These are phyloP conservation scores for Aurantiochytrium sp. DNA, from an alignment of 108 stramenopile genomes.

Conservation along the genomic window DNA sequence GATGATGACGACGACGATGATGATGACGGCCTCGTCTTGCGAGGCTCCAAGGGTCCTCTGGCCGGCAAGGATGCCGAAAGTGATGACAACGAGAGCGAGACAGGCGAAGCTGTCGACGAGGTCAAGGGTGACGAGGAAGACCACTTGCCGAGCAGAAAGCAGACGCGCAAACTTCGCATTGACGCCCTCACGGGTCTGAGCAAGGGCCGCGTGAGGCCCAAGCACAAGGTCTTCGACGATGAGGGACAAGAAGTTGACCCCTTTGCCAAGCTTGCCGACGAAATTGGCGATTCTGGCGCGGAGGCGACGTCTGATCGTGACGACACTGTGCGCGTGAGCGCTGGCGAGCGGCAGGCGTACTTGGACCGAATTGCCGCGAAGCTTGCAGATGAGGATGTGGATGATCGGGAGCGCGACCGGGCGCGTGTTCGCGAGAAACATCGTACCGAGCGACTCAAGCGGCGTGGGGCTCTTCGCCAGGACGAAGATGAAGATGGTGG, in stretches of 20 bases:
- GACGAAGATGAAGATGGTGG: not conserved
- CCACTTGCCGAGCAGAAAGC: conserved; percentile 52
- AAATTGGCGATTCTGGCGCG: not conserved
- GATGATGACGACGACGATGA: conserved; percentile 51
- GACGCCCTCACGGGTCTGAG: conserved; percentile 46
- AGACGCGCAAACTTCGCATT: conserved; percentile 71
- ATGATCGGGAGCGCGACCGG: not conserved
- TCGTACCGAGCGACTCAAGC: not conserved
- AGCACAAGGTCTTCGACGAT: conserved; percentile 70
- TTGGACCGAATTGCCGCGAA: not conserved
- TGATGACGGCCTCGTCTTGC: conserved; percentile 63
- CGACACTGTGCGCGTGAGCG: not conserved
- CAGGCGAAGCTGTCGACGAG: not conserved
- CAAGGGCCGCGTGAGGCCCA: conserved; percentile 29
- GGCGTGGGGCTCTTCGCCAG: not conserved
- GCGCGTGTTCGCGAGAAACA: not conserved
- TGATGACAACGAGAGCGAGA: not conserved
- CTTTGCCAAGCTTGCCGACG: conserved; percentile 35
- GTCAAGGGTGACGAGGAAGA: conserved; percentile 23
- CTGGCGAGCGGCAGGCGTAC: not conserved
- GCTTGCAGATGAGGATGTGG: not conserved
- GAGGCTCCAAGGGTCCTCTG: conserved; percentile 56
- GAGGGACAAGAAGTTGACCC: conserved; percentile 68
- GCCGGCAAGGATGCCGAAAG: conserved; percentile 29
- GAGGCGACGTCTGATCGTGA: not conserved